Evolutionary conservation across 176 grass and related monocot species (phyloP), one percentile per base, ranked within the genome.

Genomic region (Paspalum notatum): DNA sequence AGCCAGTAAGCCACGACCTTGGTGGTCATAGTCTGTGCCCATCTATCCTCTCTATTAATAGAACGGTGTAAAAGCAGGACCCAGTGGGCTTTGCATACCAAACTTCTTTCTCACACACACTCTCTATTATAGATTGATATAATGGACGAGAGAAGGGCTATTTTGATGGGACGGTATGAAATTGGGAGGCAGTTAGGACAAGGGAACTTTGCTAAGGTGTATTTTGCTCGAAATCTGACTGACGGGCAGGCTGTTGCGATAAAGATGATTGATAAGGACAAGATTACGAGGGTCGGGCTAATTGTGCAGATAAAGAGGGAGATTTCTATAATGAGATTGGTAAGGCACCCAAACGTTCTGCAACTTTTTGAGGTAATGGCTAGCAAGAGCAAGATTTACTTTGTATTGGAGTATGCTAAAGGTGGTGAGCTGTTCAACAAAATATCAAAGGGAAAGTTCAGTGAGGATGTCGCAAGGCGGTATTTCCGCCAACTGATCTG

Each of bases 371-470:
- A 93, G 53, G 91, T 93, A 50, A 84, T 89, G 91, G 91, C 84
- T 75, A 87, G 81, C 84, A 89, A 70, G 87, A 74, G 80, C 84
- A 93, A 89, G 46, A 78, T 93, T 71, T 93, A 87, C 77, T 84
- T 93, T 27, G 91, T 90, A 60, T 84, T 93, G 84, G 91, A 93
- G 87, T 87, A 90, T 37, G 84, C 75, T 38, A 87, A 84, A 74
- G 91, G 87, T 4, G 91, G 91, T 25, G 91, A 93, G 44, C 72
- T 93, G 47, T 89, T 84, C 66, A 76, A 74, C n/a, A 93, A 82
- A 40, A 76, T 90, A 54, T 49, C 77, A 69, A 87, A 87, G 63
- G 84, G 60, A 0, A 81, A 71, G 62, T 80, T 93, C 10, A 71
- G 22, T 5, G 91, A 93, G 77, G 84, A 87, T 58, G 66, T 51